Base-by-base conservation (phyloP, 164 flowering plant genomes). In the Kingdonia uniflora region DNA sequence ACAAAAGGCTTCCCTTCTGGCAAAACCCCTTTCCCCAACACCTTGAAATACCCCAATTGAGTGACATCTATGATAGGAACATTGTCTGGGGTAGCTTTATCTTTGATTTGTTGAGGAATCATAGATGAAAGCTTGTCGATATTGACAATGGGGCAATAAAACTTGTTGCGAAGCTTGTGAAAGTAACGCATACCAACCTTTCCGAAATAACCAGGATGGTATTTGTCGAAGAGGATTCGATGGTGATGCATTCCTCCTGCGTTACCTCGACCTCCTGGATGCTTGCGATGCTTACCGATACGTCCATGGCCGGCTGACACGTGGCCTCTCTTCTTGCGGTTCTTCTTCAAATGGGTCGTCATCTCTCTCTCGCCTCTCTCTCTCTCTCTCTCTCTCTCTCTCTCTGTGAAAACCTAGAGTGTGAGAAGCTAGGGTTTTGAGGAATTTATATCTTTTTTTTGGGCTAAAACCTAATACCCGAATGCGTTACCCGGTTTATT, bases 181-280 rank as follows among this genome's bases (percentile, higher is more conserved):
- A 57, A 57, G 23, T 63, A 63, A 14, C 67, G 52, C 67, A 63
- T 63, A 15, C 67, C 67, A 0, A 63, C 67, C 6, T 63, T 63
- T 1, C 67, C 67, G 22, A 63, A 63, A 52, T 63, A 63, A 14
- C 67, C 67, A 5, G 67, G 67, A 58, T 63, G 67, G 35, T 57
- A 63, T 37, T 63, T 63, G 48, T 63, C 67, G 57, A 63, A 63
- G 19, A 63, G 52, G 47, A 63, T 63, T 10, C 67, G 51, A 17
- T 63, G 67, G 45, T 63, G 67, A 35, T 63, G 67, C 62, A 58
- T 45, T 14, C 67, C 67, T 51, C 67, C 67, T 5, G 67, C 67
- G 38, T 63, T 63, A 38, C 62, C 67, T 5, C 67, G 52, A 6
- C 62, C 67, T 51, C 67, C 67, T 0, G 67, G 67, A 42, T 63